phyloP scores from a whole-genome alignment of 495 filamentous ascomycete species.

The Opeltia flavorubescens region DNA sequence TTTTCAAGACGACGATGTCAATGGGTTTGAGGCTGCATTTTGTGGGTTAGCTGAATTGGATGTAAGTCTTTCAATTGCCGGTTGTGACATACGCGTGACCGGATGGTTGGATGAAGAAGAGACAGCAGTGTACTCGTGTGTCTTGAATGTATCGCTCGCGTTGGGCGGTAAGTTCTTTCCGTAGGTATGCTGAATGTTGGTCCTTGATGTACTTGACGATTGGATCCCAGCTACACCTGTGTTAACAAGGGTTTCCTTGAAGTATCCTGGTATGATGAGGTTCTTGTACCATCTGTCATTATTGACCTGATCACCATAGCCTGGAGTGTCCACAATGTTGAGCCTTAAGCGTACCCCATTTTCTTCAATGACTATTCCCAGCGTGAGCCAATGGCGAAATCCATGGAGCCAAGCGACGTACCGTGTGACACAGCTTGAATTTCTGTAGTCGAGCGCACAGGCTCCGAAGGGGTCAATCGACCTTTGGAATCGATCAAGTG shows the following conservation, averaged over 20 bases:
- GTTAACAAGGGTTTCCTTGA: slow-evolving; percentile 13
- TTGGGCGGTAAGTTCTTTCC: slow-evolving; percentile 99
- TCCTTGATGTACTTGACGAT: slow-evolving; percentile 99
- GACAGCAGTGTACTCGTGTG: slow-evolving; percentile 96
- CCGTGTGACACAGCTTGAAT: slow-evolving; percentile 94
- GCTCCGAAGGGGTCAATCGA: slow-evolving; percentile 78
- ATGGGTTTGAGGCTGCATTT: slow-evolving; percentile 72
- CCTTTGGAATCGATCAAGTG: slow-evolving; percentile 99
- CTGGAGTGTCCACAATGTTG: slow-evolving; percentile 70
- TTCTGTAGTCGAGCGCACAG: slow-evolving; percentile 88
- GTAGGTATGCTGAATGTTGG: slow-evolving; percentile 98
- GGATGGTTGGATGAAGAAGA: slow-evolving; percentile 99
- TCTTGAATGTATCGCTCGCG: slow-evolving; percentile 98
- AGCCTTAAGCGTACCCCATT: slow-evolving; percentile 68
- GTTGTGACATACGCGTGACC: slow-evolving; percentile 61
- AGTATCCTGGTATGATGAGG: not conserved
- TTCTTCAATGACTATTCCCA: slow-evolving; percentile 80
- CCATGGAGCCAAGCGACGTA: slow-evolving; percentile 21
- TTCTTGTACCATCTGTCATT: slow-evolving; percentile 56
- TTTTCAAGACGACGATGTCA: slow-evolving; percentile 98
- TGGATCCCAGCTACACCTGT: slow-evolving; percentile 54
- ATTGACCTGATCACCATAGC: slow-evolving; percentile 71
- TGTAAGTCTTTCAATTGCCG: no score
- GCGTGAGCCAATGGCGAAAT: not conserved
- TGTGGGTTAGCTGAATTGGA: not conserved